These are phyloP conservation scores for Rutstroemia sp. DNA, from an alignment of 2,329 filamentous ascomycete species.

Conservation along the genomic window DNA sequence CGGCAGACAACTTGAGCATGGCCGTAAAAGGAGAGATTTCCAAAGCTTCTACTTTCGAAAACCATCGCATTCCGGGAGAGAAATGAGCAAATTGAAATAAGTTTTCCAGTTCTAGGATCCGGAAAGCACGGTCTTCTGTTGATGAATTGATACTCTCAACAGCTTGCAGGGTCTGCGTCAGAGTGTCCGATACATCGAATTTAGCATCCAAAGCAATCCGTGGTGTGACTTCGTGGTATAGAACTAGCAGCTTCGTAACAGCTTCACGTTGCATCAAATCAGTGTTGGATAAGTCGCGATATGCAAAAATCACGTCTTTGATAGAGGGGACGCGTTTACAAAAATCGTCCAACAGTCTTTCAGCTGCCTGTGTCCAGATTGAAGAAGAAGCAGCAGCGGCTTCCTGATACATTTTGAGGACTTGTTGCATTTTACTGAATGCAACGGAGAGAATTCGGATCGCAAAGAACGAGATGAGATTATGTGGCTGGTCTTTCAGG, in stretches of 20 bases:
- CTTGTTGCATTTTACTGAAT: slow-evolving; percentile 64
- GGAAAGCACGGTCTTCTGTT: slow-evolving; percentile 46
- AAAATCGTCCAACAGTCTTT: slow-evolving; percentile 66
- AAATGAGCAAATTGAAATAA: slow-evolving; percentile 72
- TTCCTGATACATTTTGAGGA: slow-evolving; percentile 35
- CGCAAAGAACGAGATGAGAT: slow-evolving; percentile 80
- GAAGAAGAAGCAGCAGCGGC: slow-evolving; percentile 30
- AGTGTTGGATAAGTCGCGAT: slow-evolving; percentile 59
- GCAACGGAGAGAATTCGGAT: slow-evolving; percentile 71
- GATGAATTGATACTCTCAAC: slow-evolving; percentile 41
- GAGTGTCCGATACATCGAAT: slow-evolving; percentile 75
- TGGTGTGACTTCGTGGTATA: slow-evolving; percentile 82
- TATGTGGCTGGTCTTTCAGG: slow-evolving; percentile 61
- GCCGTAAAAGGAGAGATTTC: slow-evolving; percentile 63
- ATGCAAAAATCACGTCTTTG: slow-evolving; percentile 70
- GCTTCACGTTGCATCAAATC: slow-evolving; percentile 72
- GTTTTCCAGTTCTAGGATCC: slow-evolving; percentile 71
- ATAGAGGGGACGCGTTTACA: slow-evolving; percentile 71
- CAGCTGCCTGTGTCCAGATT: slow-evolving; percentile 63
- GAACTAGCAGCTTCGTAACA: slow-evolving; percentile 65
- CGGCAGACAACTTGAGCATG: slow-evolving; percentile 52
- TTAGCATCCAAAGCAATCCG: slow-evolving; percentile 73
- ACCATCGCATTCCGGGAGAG: slow-evolving; percentile 86
- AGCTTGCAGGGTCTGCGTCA: slow-evolving; percentile 60
- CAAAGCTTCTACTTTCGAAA: slow-evolving; percentile 63